Conservation (phyloP, 805 yeast species). For the Metschnikowia rubicola region DNA sequence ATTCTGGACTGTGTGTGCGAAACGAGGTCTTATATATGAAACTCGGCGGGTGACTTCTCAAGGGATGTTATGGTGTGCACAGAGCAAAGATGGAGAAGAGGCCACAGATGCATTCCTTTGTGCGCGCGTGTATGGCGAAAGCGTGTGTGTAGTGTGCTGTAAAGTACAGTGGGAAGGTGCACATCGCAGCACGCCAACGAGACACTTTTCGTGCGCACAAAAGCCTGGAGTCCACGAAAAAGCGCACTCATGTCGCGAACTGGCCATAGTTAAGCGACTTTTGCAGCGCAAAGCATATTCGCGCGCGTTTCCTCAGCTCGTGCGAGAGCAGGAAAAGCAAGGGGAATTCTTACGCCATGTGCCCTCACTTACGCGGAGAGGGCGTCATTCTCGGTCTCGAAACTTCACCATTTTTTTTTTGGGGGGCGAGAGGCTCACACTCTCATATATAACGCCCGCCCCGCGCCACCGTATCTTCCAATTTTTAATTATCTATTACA, state of each 20-base stretch:
- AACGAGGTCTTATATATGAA: slow-evolving; percentile 9
- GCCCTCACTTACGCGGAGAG: slow-evolving; percentile 5
- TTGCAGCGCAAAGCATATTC: slow-evolving; percentile 8
- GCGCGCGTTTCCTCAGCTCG: slow-evolving; percentile 2
- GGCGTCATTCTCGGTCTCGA: background rate
- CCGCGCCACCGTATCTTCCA: slow-evolving; percentile 9
- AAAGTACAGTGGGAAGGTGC: slow-evolving; percentile 7
- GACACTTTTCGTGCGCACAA: slow-evolving; percentile 9
- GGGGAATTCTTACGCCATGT: slow-evolving; percentile 9
- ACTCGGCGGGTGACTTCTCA: background rate
- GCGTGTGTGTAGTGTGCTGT: slow-evolving; percentile 8
- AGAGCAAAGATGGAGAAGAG: background rate
- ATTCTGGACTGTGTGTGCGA: background rate
- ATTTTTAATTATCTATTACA: slow-evolving; percentile 4
- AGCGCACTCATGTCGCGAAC: slow-evolving; percentile 4
- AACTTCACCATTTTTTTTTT: background rate
- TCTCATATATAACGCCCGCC: slow-evolving; percentile 13
- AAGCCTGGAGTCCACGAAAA: slow-evolving; percentile 1
- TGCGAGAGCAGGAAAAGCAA: slow-evolving; percentile 10
- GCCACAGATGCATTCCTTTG: background rate
- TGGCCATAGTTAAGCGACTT: slow-evolving; percentile 16
- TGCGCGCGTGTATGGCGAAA: slow-evolving; percentile 3
- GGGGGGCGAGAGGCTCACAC: background rate
- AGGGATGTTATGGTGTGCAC: background rate
- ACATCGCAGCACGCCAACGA: slow-evolving; percentile 11